Evolutionary conservation across 306 rosid species (phyloP), one percentile per base, ranked within the genome.

Genomic region (Abrus pulchellus): DNA sequence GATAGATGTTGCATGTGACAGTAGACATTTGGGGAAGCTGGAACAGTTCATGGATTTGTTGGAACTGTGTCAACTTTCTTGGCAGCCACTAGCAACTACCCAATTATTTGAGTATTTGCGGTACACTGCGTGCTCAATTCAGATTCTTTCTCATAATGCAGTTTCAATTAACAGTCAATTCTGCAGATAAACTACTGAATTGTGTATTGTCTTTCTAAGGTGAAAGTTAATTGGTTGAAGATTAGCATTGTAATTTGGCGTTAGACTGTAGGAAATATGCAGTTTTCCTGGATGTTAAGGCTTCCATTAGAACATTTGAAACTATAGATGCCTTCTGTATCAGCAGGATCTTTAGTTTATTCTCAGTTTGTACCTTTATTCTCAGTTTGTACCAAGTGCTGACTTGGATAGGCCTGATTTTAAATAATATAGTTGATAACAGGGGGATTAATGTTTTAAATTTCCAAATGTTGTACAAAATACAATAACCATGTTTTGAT

Each of bases 11-110:
- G 52, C 74, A 61, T 60, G 69, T 66, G 47, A 83, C 64, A 83
- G 71, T 78, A 78, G 72, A 47, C 55, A 68, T 56, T 65, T 49
- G 43, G 76, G 72, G 72, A 78, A 78, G 77, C 52, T 54, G 71
- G 38, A 34, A 67, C 44, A 43, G 2, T 53, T 76, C 20, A 7
- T 33, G 82, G 69, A 71, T 45, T 50, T 49, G 67, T 71, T 60
- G 72, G 65, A 71, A 53, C 54, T 40, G 41, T 11, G 34, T 54
- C 41, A 10, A 67, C 32, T 27, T 44, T 68, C n/a, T 50, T 55
- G 49, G 76, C 69, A 32, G 50, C 82, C 5, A 61, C 32, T 60
- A 59, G 57, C 50, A 72, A 36, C 45, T 75, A 74, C 55, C 55
- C 33, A 10, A 73, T 40, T 20, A 20, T 20, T 20, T 56, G 41